Percentiles rank a stretch among this genome's conserved stretches.
These are phyloP conservation scores for Podila epicladia DNA, from an alignment of 192 early-diverging fungal genomes.

Conservation along the genomic window DNA sequence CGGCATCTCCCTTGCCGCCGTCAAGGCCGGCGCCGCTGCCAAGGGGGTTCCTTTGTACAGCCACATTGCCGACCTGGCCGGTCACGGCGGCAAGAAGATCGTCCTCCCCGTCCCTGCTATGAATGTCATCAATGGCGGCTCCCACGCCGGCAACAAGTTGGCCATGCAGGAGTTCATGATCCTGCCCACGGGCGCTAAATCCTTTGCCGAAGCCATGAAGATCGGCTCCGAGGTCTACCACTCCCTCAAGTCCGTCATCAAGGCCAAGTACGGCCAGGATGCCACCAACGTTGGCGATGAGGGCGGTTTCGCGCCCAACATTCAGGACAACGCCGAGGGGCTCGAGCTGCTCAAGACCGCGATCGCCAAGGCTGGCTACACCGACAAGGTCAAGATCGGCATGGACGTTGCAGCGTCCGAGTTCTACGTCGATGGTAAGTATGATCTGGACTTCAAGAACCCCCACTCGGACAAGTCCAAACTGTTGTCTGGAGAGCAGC, in stretches of 20 bases:
- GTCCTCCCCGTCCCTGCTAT: constrained; percentile 96
- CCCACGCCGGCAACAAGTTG: constrained; percentile 99
- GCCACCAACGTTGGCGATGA: constrained; percentile 99
- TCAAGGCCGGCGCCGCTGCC: constrained; percentile 93
- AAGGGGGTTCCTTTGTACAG: constrained; percentile 95
- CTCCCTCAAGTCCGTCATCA: constrained; percentile 93
- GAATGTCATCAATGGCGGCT: constrained; percentile 99
- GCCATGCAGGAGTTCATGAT: constrained; percentile 99
- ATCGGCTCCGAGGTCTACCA: constrained; percentile 99
- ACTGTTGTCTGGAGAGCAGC: constrained; percentile 77
- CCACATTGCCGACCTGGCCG: constrained; percentile 93
- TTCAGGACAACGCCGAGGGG: constrained; percentile 96
- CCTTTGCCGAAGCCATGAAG: constrained; percentile 97
- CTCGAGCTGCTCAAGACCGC: constrained; percentile 90
- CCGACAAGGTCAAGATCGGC: constrained; percentile 95
- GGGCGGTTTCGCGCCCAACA: constrained; percentile 99
- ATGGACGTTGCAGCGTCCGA: constrained; percentile 99
- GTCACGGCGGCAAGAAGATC: constrained; percentile 78
- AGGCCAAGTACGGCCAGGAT: constrained; percentile 98
- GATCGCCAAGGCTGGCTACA: constrained; percentile 95
- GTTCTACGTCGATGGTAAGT: constrained; percentile 97
- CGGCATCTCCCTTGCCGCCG: constrained; percentile 96
- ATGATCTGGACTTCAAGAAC: constrained; percentile 99
- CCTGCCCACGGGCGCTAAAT: constrained; percentile 91
- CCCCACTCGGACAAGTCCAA: constrained; percentile 79